phyloP scores from a whole-genome alignment of 345 rosid genomes.

The Ceriops tagal region DNA sequence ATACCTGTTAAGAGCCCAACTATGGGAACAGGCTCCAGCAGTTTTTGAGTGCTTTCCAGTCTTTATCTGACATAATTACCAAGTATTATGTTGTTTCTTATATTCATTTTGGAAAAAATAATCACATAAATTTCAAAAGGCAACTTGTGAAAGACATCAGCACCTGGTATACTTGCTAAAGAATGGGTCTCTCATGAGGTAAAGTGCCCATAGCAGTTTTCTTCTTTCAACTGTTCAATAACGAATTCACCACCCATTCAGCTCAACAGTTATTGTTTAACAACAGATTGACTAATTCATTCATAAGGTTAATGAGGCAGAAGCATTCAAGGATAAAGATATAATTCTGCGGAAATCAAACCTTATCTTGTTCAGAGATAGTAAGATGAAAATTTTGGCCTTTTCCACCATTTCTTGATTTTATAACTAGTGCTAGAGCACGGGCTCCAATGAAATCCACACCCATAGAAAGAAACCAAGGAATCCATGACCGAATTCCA shows the following conservation, averaged over 20 bases:
- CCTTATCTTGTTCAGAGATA: constrained; percentile 67
- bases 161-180: constrained; percentile 84
- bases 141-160: background rate
- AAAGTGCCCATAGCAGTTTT: constrained; percentile 85
- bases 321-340: too few relatives aligned
- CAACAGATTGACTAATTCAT: background rate
- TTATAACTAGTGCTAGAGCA: constrained; percentile 41
- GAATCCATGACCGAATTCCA: constrained; percentile 82
- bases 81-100: background rate
- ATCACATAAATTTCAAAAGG: background rate
- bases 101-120: background rate
- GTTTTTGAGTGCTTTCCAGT: constrained; percentile 61
- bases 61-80: constrained; percentile 51
- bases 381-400: constrained; percentile 45
- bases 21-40: constrained; percentile 63
- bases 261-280: constrained; percentile 1
- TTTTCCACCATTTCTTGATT: constrained; percentile 32
- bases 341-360: constrained; percentile 25
- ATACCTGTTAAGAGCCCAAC: constrained; percentile 70
- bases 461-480: constrained; percentile 81
- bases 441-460: constrained; percentile 58
- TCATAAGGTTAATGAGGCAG: background rate
- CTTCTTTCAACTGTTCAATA: constrained; percentile 64
- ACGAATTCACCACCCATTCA: constrained; percentile 11
- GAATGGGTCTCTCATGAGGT: constrained; percentile 94